Base-by-base conservation (phyloP, 768 basidiomycete species). In the Pulveroboletus sp. region DNA sequence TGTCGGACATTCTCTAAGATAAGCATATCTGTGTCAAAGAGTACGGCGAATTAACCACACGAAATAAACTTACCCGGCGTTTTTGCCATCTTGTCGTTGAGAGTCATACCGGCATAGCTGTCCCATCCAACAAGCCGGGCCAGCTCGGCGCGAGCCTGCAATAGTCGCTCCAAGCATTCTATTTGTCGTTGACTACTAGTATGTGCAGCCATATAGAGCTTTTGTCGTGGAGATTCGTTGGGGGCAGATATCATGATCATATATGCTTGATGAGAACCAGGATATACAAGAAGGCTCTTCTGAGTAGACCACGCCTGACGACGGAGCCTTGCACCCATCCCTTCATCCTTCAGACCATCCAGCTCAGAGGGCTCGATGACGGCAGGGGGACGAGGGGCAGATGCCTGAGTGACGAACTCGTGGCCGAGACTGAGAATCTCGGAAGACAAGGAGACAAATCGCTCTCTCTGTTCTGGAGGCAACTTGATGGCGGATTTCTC, bases 71-170 rank as follows among this genome's bases (percentile, higher is more conserved):
- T 51, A 90, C 89, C 89, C 45, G 95, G 94, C 27, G 83, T 87
- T 68, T 89, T 92, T 2, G 94, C 95, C 96, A 99, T 99, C 72
- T 96, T 99, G 68, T 97, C 94, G 26, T 80, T 80, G 17, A 98
- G 75, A 0, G 84, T 81, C 79, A 96, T 88, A 51, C 90, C 83
- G 0, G 85, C 93, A 72, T 82, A 98, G 56, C 87, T 95, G 32
- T 83, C 76, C 59, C 83, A 81, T 10, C 95, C 95, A 31, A 96
- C 85, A 14, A 98, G 71, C 19, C 73, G 78, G 2, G 96, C 93
- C 6, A 97, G 74, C 59, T 93, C 81, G 5, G 84, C 90, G 24
- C 96, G 80, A 37, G 83, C 83, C 29, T 76, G 73, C 26, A 99
- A 71, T 43, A 99, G 72, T 11, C 69, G 68, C 53, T 98, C 95